Evolutionary conservation across 352 stramenopile genomes (phyloP), one percentile per base, ranked within the genome.

Genomic region (Saprolegnia parasitica): DNA sequence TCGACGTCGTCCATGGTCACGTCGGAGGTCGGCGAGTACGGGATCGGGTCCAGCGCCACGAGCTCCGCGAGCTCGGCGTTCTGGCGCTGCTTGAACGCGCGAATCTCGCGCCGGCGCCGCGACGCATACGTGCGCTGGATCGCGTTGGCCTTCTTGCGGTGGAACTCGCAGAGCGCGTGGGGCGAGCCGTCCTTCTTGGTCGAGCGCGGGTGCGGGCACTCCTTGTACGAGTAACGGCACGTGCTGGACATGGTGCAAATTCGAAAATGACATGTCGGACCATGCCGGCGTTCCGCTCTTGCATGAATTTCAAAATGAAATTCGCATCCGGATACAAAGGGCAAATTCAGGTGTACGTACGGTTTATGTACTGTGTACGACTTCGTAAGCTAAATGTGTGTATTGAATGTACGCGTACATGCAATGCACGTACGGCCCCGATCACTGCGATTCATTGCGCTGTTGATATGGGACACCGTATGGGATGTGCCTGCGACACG

Each of bases 91-190:
- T 70, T 70, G 54, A 70, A 52, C n/a, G 63, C 63, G n/a, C 63
- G 63, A 6, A 62, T 52, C 29, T 70, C 42, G n/a, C 55, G 63
- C 64, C 77, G 78, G 18, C 77, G 80, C 61, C 85, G 85, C 32
- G 76, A 72, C 60, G 85, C 80, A 47, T 86, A 88, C 13, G 63
- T 71, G 23, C 73, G 67, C 75, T 92, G 84, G 72, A 90, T 92
- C 13, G 72, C 65, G 21, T 87, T 72, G 1, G 82, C 86, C 0
- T 78, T 79, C 50, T 75, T 71, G 4, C 84, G 84, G 65, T 92
- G 84, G 55, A 82, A 73, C 45, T 86, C 81, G 42, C 84, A 92
- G 67, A 81, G 87, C 57, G 75, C 79, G 65, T 92, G 84, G 67
- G 86, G 64, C 21, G 62, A 71, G 13, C 84, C 84, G 66, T 86